Conservation (phyloP, 148 eudicot genomes). For the Linanthus parryae region DNA sequence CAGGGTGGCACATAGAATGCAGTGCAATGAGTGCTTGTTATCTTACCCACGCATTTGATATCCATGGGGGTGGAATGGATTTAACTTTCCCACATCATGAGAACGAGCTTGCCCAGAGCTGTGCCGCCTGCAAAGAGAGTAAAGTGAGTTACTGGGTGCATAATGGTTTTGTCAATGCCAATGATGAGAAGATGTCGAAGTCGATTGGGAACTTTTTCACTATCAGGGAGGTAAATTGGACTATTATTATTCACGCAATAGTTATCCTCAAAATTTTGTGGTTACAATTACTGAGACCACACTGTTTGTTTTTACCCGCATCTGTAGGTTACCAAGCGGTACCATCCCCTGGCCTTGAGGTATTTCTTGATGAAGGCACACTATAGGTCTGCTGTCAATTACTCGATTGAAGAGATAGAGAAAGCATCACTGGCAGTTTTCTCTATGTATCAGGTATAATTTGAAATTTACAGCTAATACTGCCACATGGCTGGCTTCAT, state of each 20-base stretch:
- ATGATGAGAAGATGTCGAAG: conserved; percentile 89
- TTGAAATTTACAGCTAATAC: no score
- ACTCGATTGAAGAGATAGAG: conserved; percentile 56
- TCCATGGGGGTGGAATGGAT: conserved; percentile 97
- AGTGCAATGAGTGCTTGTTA: conserved; percentile 92
- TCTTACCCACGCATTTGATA: conserved; percentile 62
- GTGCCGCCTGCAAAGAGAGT: conserved; percentile 78
- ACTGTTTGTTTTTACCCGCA: conserved; percentile 7
- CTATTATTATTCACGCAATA: background rate
- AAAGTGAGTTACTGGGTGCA: conserved; percentile 77
- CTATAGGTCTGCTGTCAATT: conserved; percentile 77
- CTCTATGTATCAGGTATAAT: conserved; percentile 68
- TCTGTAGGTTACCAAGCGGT: conserved; percentile 54
- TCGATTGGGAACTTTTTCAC: conserved; percentile 74
- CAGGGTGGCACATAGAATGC: conserved; percentile 99
- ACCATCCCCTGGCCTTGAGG: conserved; percentile 92
- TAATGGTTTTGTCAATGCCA: conserved; percentile 73
- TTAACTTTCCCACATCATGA: conserved; percentile 90
- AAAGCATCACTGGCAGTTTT: conserved; percentile 65
- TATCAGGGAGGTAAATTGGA: conserved; percentile 70
- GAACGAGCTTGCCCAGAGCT: conserved; percentile 91
- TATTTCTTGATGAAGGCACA: conserved; percentile 69
- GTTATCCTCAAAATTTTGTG: background rate
- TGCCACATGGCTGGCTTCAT: no score
- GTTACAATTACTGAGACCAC: background rate